Evolutionary conservation across 83 land plant species (phyloP).

Genomic region (Picea engelmannii): DNA sequence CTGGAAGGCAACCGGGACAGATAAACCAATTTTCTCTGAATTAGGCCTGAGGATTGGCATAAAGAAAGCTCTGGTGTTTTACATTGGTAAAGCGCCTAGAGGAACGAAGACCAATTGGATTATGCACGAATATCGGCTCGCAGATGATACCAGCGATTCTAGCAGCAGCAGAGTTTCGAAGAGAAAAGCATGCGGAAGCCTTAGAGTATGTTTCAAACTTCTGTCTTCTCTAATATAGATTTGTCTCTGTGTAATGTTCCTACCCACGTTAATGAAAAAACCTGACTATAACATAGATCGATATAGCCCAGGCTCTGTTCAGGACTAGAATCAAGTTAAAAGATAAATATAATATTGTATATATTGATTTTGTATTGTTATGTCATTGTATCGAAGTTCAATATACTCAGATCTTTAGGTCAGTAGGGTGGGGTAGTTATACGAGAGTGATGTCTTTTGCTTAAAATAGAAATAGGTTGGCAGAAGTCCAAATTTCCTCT

Average conservation of each 20-base stretch:
- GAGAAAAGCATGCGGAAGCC: conserved; percentile 23
- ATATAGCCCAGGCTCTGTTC: too few species aligned
- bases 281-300: too few species aligned
- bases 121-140: conserved; percentile 47
- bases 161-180: background rate
- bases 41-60: conserved; percentile 21
- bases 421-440: background rate
- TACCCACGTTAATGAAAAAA: too few species aligned
- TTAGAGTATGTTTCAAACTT: conserved; percentile 21
- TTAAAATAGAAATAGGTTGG: too few species aligned
- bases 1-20: conserved; percentile 54
- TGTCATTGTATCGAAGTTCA: too few species aligned
- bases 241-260: too few species aligned
- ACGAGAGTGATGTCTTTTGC: too few species aligned
- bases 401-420: background rate
- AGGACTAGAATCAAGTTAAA: too few species aligned
- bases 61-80: conserved; percentile 51
- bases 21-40: conserved; percentile 29
- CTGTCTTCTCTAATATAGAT: too few species aligned
- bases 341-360: too few species aligned
- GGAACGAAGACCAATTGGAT: conserved; percentile 47
- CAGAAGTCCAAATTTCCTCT: too few species aligned
- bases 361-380: too few species aligned
- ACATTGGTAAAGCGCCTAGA: conserved; percentile 41
- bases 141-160: conserved; percentile 4